Base-by-base conservation (phyloP, 2,329 filamentous ascomycete species). In the Thelonectria discophora region DNA sequence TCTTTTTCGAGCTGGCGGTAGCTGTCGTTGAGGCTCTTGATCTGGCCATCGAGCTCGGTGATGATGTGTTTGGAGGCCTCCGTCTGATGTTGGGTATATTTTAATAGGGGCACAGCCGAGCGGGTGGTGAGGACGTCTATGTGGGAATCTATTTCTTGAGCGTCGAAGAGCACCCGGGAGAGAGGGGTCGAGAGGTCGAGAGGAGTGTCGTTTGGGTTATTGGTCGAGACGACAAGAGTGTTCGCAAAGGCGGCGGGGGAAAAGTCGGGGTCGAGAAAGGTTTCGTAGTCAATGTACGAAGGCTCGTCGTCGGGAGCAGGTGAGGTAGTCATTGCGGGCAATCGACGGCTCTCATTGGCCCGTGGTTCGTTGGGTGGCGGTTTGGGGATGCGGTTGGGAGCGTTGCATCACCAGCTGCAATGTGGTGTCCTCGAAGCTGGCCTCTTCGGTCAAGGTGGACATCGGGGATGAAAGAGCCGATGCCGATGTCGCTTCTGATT, bases 251-350 rank as follows among this genome's bases (percentile, higher is more conserved):
- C 80, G 18, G 90, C 83, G 6, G 94, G 87, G 20, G 89, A 91
- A 81, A 99, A 99, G 64, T 86, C 82, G 11, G 93, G 91, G 50
- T 90, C 87, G 66, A 97, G 86, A 73, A 99, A 97, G 65, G 92
- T 86, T 76, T 97, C 93, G 79, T 97, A 97, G 85, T 98, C 94
- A 74, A 99, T 94, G 79, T 99, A 99, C 9, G 92, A 95, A 42
- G 89, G 85, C 60, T 90, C 88, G 46, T 86, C 83, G 58, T 72
- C 69, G 10, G 55, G 63, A 15, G 51, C 32, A 4, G 61, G 61
- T 18, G 50, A 64, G 24, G 49, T 63, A 48, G 68, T 64, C 54
- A 24, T 65, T 21, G 24, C 49, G 42, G 24, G 6, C 15, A 10
- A 7, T 2, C 2, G 12, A 20, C 9, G 15, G 37, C 7, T 12